Conservation (phyloP, 1,139 yeast species). For the Debaryomycetaceae sp. region DNA sequence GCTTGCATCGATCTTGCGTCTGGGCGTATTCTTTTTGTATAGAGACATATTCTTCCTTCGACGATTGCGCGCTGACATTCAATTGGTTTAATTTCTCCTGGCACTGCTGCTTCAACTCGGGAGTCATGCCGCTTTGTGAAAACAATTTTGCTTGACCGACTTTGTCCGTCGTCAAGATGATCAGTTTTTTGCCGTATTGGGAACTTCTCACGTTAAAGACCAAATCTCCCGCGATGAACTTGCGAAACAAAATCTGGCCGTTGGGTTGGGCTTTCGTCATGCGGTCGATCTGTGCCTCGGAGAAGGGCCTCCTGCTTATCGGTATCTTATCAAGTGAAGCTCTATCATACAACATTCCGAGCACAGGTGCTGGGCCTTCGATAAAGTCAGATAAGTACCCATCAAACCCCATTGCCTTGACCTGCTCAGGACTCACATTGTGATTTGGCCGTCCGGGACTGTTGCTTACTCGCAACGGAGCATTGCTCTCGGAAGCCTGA, state of each 20-base stretch:
- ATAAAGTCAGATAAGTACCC: conserved; percentile 67
- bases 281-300: conserved; percentile 26
- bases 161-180: conserved; percentile 29
- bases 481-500: conserved; percentile 15
- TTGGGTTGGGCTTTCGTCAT: conserved; percentile 25
- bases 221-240: conserved; percentile 51
- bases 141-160: conserved; percentile 23
- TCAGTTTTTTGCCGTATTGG: conserved; percentile 45
- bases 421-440: conserved; percentile 15
- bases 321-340: conserved; percentile 56
- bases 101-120: conserved; percentile 16
- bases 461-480: conserved; percentile 24
- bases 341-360: conserved; percentile 60
- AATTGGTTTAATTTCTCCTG: conserved; percentile 9
- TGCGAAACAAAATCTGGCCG: conserved; percentile 33
- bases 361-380: conserved; percentile 64
- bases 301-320: conserved; percentile 35
- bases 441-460: conserved; percentile 6
- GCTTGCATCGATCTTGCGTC: background rate
- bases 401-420: conserved; percentile 56
- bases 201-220: conserved; percentile 44
- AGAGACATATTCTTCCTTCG: conserved; percentile 6
- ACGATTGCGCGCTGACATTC: conserved; percentile 9
- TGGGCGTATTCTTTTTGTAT: conserved; percentile 3
- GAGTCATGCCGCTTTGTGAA: conserved; percentile 34